Evolutionary conservation across 768 basidiomycete species (phyloP).

Genomic region (Russula dissimulans): DNA sequence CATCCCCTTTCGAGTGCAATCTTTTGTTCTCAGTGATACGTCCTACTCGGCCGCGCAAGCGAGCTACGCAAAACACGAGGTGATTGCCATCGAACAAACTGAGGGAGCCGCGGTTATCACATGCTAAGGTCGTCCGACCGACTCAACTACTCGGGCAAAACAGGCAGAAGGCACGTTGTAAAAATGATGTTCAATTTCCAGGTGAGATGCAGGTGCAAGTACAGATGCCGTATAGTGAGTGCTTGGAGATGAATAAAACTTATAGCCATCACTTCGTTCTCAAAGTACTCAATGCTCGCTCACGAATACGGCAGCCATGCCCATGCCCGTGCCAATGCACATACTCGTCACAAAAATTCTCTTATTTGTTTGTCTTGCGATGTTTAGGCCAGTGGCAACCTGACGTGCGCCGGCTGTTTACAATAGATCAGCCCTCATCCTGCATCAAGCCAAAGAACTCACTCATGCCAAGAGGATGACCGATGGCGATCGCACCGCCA

Average conservation of each 20-base stretch:
- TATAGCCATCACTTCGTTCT: not conserved
- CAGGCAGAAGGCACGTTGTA: no score
- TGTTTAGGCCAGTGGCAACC: slow-evolving; percentile 74
- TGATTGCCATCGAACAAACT: not conserved
- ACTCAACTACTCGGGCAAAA: no score
- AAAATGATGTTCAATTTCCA: not conserved
- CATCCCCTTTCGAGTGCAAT: not conserved
- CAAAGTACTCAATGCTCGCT: slow-evolving; percentile 54
- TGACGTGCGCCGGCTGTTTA: slow-evolving; percentile 70
- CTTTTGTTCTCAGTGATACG: not conserved
- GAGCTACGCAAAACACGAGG: not conserved
- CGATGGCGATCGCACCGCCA: slow-evolving; percentile 85
- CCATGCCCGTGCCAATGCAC: slow-evolving; percentile 89
- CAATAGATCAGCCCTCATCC: not conserved
- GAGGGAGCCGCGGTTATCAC: not conserved
- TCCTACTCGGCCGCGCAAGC: slow-evolving; percentile 11
- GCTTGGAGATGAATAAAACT: not conserved
- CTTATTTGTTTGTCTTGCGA: slow-evolving; percentile 65
- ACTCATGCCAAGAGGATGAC: slow-evolving; percentile 84
- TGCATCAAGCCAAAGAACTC: slow-evolving; percentile 27
- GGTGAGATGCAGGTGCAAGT: not conserved
- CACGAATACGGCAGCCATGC: slow-evolving; percentile 82
- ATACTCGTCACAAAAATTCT: slow-evolving; percentile 84
- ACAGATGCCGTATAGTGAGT: not conserved
- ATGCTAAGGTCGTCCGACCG: not conserved